A percentile compares a stretch with the other conserved stretches of the same genome.
Conservation (phyloP, 164 flowering plant species). For the Magnolia sinica region DNA sequence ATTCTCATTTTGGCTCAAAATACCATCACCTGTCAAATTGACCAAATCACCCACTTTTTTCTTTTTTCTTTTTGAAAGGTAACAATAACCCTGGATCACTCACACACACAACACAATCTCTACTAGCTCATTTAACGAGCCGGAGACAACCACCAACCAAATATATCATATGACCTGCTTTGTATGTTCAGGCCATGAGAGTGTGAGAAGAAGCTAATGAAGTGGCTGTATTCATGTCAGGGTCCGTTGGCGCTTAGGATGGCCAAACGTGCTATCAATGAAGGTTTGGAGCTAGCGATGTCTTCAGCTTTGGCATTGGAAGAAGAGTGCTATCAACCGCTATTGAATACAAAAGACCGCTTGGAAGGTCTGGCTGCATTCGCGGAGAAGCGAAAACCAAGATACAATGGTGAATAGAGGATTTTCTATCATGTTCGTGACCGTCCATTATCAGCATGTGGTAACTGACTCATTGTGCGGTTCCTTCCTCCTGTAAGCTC, state of each 20-base stretch:
- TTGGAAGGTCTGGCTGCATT: constrained; percentile 94
- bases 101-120: too few species aligned
- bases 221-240: constrained; percentile 29
- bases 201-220: not conserved
- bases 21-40: too few species aligned
- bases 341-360: constrained; percentile 73
- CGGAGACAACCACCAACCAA: too few species aligned
- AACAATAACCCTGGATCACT: too few species aligned
- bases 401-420: constrained; percentile 52
- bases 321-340: constrained; percentile 66
- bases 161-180: not conserved
- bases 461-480: too few species aligned
- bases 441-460: too few species aligned
- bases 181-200: not conserved
- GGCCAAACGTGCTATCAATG: constrained; percentile 82
- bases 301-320: constrained; percentile 60
- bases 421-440: not conserved
- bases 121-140: too few species aligned
- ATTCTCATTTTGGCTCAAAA: too few species aligned
- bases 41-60: too few species aligned
- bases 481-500: too few species aligned
- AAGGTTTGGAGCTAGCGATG: constrained; percentile 54
- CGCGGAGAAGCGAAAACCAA: constrained; percentile 88
- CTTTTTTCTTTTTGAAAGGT: too few species aligned
- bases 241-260: constrained; percentile 84